Evolutionary conservation across 1,139 yeast species (phyloP), one percentile per base, ranked within the genome.

Genomic region (Pichia kudriavzevii): DNA sequence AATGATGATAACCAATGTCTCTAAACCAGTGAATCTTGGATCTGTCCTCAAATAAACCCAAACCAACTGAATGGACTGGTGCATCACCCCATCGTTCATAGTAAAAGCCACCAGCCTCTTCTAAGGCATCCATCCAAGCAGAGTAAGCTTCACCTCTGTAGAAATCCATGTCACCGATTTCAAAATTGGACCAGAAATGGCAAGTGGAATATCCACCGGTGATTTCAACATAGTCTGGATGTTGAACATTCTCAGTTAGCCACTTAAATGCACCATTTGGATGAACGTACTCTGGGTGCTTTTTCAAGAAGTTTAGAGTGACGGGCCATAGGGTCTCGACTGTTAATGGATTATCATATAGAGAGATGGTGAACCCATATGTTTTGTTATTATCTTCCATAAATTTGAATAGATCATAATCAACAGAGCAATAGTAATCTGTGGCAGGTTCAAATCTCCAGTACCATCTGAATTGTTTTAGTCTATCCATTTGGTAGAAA

Each of bases 41-140:
- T 6, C 77, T 56, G 38, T 79, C 69, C 31, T 84, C 61, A 51
- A 80, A 64, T 69, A 87, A 66, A 0, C 84, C 93, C 7, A 82
- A 69, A 0, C 91, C 95, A 21, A 87, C 63, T 2, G 94, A 79
- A 55, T 85, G 96, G 2, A 87, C 77, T 0, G 95, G 94, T 0
- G 95, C 95, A 64, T 87, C 96, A 1, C 96, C 96, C 95, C 95
- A 87, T 52, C 95, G 63, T 55, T 87, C 95, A 35, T 70, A 69
- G 67, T 77, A 84, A 52, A 87, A 87, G 0, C 96, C 96, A 10
- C 91, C 87, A 10, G 76, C 65, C 13, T 58, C 41, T 36, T 87
- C 95, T 39, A 87, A 59, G 42, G 67, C 73, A 22, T 75, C 60
- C 55, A 81, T 82, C 55, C 79, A 85, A 16, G 65, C 64, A 34